phyloP scores from a whole-genome alignment of 2,329 filamentous ascomycete genomes.

The Fusarium transvaalense region DNA sequence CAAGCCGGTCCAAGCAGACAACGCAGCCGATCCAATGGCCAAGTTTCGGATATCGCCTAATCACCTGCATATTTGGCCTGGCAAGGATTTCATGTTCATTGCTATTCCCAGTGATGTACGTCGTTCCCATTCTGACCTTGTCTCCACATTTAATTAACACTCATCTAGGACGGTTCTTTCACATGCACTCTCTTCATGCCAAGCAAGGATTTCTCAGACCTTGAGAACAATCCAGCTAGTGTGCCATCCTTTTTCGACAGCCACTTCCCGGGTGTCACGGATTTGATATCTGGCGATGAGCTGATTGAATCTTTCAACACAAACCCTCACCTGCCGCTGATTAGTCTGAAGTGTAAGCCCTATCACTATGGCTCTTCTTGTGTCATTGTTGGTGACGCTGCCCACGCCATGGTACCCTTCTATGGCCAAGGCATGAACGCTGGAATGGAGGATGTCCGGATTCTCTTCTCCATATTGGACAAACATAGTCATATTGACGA shows the following conservation, averaged over 20 bases:
- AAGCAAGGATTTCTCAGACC: conserved; percentile 72
- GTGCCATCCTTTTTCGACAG: conserved; percentile 81
- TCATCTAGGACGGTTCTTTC: conserved; percentile 83
- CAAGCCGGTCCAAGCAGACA: conserved; percentile 59
- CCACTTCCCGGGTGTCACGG: conserved; percentile 88
- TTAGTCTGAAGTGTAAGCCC: conserved; percentile 92
- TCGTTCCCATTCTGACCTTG: conserved; percentile 39
- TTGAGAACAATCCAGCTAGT: conserved; percentile 72
- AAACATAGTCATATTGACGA: conserved; percentile 66
- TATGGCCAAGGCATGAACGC: conserved; percentile 99
- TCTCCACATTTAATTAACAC: conserved; percentile 17
- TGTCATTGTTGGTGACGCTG: conserved; percentile 92
- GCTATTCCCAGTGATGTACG: conserved; percentile 81
- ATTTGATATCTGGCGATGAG: conserved; percentile 74
- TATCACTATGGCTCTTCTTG: conserved; percentile 83
- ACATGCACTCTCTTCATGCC: conserved; percentile 95
- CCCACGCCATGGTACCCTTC: conserved; percentile 98
- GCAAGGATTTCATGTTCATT: conserved; percentile 96
- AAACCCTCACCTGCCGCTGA: conserved; percentile 92
- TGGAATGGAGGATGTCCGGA: conserved; percentile 91
- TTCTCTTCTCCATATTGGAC: conserved; percentile 87
- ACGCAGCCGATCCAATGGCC: conserved; percentile 51
- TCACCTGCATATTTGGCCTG: conserved; percentile 98
- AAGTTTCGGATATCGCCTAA: conserved; percentile 87
- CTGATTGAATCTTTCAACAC: conserved; percentile 79